A percentile compares a stretch with the other conserved stretches of the same genome.
These are phyloP conservation scores for Aspergillus ustus DNA, from an alignment of 2,329 filamentous ascomycete genomes.

Conservation along the genomic window DNA sequence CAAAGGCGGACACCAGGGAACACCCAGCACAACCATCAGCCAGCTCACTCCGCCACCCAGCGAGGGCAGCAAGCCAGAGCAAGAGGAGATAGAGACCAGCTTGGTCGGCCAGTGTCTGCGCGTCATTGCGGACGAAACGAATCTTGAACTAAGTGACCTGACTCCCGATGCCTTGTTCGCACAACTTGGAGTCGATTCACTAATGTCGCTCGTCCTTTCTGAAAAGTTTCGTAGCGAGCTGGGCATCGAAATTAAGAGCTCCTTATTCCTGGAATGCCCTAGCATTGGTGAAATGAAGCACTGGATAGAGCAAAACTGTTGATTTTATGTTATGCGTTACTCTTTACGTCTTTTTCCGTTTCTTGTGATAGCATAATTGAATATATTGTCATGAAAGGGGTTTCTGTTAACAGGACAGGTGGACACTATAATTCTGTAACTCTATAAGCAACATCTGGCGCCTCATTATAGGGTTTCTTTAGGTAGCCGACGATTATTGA, in stretches of 20 bases:
- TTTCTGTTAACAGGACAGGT: too few species aligned
- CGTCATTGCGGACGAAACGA: constrained; percentile 35
- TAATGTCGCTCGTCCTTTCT: neutral
- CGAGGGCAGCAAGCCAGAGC: neutral
- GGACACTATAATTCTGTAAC: too few species aligned
- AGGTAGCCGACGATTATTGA: too few species aligned
- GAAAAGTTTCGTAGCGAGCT: constrained; percentile 1
- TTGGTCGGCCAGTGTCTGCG: constrained; percentile 20
- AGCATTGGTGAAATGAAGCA: constrained; percentile 1
- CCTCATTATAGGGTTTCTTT: too few species aligned
- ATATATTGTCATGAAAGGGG: too few species aligned
- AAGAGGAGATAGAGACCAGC: neutral
- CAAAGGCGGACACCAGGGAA: too few species aligned
- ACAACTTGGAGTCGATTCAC: neutral
- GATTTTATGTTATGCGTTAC: too few species aligned
- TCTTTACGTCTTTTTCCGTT: too few species aligned
- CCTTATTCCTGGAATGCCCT: neutral
- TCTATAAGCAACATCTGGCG: too few species aligned
- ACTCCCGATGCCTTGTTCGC: constrained; percentile 23
- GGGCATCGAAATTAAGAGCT: neutral
- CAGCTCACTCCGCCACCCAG: too few species aligned
- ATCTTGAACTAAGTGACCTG: constrained; percentile 29
- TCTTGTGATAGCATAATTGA: too few species aligned
- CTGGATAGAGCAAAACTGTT: neutral
- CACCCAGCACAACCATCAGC: too few species aligned